These are phyloP conservation scores for Ilyonectria robusta DNA, from an alignment of 2,329 filamentous ascomycete species.

Conservation along the genomic window DNA sequence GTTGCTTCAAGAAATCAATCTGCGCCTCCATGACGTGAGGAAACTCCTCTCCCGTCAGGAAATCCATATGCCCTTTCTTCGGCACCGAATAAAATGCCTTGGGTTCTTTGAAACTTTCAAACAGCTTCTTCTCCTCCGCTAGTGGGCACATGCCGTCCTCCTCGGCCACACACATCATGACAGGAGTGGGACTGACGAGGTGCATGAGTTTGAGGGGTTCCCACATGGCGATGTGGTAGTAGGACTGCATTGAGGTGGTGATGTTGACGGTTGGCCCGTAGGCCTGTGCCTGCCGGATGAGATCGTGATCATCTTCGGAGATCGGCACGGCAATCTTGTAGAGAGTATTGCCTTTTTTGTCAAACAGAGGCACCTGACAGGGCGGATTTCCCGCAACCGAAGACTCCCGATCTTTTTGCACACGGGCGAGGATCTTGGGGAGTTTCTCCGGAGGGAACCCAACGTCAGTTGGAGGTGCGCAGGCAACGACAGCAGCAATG, in stretches of 20 bases:
- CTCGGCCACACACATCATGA: slow-evolving; percentile 21
- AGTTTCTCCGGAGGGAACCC: slow-evolving; percentile 16
- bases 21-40: slow-evolving; percentile 2
- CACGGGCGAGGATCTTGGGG: slow-evolving; percentile 20
- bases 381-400: slow-evolving; percentile 16
- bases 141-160: slow-evolving; percentile 15
- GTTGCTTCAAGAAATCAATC: slow-evolving; percentile 10
- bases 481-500: slow-evolving; percentile 20
- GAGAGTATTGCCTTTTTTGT: slow-evolving; percentile 21
- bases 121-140: slow-evolving; percentile 22
- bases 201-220: slow-evolving; percentile 17
- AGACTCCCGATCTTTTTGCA: slow-evolving; percentile 22
- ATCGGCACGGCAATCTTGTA: slow-evolving; percentile 21
- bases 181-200: slow-evolving; percentile 19
- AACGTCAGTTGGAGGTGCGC: slow-evolving; percentile 13
- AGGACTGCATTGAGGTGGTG: slow-evolving; percentile 25
- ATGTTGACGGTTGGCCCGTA: slow-evolving; percentile 18
- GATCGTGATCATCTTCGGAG: slow-evolving; percentile 15
- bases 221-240: slow-evolving; percentile 27
- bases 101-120: slow-evolving; percentile 21
- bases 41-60: slow-evolving; percentile 12
- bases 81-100: slow-evolving; percentile 18
- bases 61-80: slow-evolving; percentile 27
- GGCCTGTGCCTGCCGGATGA: slow-evolving; percentile 24
- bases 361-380: slow-evolving; percentile 20